These are phyloP conservation scores for Heliamphora pulchella DNA, from an alignment of 179 eudicot genomes.

Conservation along the genomic window DNA sequence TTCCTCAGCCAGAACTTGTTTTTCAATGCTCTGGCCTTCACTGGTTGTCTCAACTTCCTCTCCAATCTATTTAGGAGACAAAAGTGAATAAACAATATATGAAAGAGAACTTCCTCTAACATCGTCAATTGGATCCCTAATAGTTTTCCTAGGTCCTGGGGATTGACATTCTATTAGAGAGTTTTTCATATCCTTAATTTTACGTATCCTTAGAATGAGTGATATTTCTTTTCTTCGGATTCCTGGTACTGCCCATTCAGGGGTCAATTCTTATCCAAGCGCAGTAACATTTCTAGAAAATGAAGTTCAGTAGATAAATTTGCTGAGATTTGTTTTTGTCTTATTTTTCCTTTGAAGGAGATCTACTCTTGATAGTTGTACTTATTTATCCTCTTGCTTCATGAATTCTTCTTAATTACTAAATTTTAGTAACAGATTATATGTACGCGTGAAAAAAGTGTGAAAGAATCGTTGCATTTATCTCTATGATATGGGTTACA, in stretches of 20 bases:
- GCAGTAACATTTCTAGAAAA: not conserved
- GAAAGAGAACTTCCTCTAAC: not conserved
- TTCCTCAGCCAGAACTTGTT: constrained; percentile 6
- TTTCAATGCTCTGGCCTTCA: not conserved
- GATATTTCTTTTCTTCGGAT: not conserved
- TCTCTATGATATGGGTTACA: not conserved
- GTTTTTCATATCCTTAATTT: not conserved
- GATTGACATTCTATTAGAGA: not conserved
- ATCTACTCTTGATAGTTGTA: not conserved
- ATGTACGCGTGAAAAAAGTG: not conserved
- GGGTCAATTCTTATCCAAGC: not conserved
- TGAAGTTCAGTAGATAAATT: not conserved
- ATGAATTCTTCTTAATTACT: not conserved
- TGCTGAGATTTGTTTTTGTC: not conserved
- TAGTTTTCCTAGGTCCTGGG: not conserved
- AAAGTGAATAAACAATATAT: not conserved
- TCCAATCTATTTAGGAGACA: constrained; percentile 3
- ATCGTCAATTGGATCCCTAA: constrained; percentile 2
- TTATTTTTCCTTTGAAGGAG: not conserved
- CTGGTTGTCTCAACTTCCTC: constrained; percentile 8
- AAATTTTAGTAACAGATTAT: not conserved
- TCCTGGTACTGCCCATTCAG: not conserved
- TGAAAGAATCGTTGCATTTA: not conserved
- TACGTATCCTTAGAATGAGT: not conserved
- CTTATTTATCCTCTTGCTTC: not conserved